Evolutionary conservation across 1,284 basidiomycete genomes (phyloP).

Genomic region (Leccinum subrobustum): DNA sequence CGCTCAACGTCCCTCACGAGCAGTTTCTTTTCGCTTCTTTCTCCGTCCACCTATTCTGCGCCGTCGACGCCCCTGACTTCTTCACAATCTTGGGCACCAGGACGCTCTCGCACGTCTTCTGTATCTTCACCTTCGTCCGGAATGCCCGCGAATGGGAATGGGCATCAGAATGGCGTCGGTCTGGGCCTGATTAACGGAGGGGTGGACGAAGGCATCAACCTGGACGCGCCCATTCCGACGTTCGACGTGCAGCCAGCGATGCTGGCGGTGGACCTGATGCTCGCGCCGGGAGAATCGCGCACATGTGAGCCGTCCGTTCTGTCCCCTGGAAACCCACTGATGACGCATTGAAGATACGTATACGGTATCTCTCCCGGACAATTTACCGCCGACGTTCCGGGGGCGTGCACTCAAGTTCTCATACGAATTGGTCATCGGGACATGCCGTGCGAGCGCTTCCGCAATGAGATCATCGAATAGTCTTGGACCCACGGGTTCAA

Average conservation of each 20-base stretch:
- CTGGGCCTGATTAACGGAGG: slow-evolving; percentile 23
- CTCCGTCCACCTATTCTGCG: slow-evolving; percentile 34
- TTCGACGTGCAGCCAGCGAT: slow-evolving; percentile 82
- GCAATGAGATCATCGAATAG: slow-evolving; percentile 25
- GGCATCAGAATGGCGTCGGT: slow-evolving; percentile 16
- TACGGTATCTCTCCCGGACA: slow-evolving; percentile 69
- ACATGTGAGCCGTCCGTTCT: slow-evolving; percentile 58
- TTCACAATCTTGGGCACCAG: slow-evolving; percentile 26
- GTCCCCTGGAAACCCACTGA: background rate
- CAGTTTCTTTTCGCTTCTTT: slow-evolving; percentile 55
- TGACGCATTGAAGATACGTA: slow-evolving; percentile 63
- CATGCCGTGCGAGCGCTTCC: slow-evolving; percentile 60
- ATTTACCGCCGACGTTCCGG: slow-evolving; percentile 87
- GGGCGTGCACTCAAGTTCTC: slow-evolving; percentile 84
- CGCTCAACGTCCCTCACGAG: slow-evolving; percentile 53
- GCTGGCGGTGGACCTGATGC: slow-evolving; percentile 77
- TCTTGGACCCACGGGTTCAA: slow-evolving; percentile 39
- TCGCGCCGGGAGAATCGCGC: slow-evolving; percentile 78
- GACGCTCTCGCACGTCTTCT: slow-evolving; percentile 24
- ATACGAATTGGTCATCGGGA: slow-evolving; percentile 87
- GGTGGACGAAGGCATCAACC: slow-evolving; percentile 49
- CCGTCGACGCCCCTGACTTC: slow-evolving; percentile 25
- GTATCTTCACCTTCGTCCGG: slow-evolving; percentile 14
- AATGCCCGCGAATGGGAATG: background rate
- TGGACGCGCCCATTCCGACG: slow-evolving; percentile 73